Evolutionary conservation across 768 basidiomycete species (phyloP).

Genomic region (Tulasnella sp.): DNA sequence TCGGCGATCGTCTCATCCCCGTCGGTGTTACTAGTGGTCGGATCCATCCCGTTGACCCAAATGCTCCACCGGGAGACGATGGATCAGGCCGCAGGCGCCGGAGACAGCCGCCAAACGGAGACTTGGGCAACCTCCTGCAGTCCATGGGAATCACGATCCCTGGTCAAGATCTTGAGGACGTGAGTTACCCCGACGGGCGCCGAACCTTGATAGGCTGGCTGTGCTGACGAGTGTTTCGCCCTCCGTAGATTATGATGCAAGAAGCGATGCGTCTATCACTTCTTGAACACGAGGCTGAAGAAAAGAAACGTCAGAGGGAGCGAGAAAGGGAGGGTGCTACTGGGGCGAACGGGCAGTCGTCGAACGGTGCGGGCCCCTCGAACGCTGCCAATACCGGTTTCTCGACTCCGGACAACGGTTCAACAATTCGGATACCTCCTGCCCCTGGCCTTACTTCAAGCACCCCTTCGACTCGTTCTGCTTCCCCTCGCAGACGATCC

Average conservation of each 20-base stretch:
- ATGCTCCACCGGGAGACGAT: constrained; percentile 42
- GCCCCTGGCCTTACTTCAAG: not conserved
- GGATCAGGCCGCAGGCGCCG: constrained; percentile 49
- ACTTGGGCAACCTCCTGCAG: constrained; percentile 59
- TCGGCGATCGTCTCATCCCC: constrained; percentile 94
- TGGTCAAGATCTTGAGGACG: constrained; percentile 92
- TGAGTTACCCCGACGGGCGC: constrained; percentile 38
- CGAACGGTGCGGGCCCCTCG: not conserved
- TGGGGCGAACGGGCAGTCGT: not conserved
- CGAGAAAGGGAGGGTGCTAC: not conserved
- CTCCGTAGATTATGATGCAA: constrained; percentile 86
- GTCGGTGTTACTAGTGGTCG: constrained; percentile 92
- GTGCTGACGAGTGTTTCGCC: not conserved
- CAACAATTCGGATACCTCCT: constrained; percentile 6
- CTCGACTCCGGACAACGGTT: not conserved
- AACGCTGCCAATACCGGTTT: not conserved
- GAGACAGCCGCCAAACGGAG: constrained; percentile 47
- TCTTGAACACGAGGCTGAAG: constrained; percentile 91
- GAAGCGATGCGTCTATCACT: constrained; percentile 97
- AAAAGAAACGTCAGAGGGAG: constrained; percentile 44
- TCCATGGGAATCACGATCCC: constrained; percentile 54
- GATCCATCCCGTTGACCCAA: constrained; percentile 52
- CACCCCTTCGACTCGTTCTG: constrained; percentile 6
- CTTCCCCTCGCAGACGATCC: constrained; percentile 7
- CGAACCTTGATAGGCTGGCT: constrained; percentile 28